phyloP scores from a whole-genome alignment of 2,329 filamentous ascomycete genomes.

The Penicillium sp. region DNA sequence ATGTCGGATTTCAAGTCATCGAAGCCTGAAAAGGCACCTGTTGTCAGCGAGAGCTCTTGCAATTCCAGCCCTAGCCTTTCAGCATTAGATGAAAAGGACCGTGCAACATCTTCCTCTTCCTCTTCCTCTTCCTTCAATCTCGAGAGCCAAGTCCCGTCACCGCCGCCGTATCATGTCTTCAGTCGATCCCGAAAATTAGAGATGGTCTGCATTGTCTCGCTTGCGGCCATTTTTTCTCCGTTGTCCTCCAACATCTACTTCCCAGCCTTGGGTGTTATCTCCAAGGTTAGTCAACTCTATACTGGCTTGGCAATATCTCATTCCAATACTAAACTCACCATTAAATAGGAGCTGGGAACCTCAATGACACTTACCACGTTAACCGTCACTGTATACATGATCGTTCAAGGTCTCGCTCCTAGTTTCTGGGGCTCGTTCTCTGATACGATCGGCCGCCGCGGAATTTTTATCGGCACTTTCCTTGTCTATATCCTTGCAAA shows the following conservation, averaged over 20 bases:
- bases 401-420: conserved; percentile 50
- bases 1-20: conserved; percentile 11
- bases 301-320: not conserved
- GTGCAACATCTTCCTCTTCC: conserved; percentile 10
- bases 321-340: not conserved
- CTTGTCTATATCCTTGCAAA: conserved; percentile 47
- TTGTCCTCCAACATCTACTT: conserved; percentile 47
- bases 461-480: conserved; percentile 46
- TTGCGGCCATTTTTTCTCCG: conserved; percentile 43
- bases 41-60: conserved; percentile 7
- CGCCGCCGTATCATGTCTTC: conserved; percentile 32
- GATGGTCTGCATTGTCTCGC: conserved; percentile 38
- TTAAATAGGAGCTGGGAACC: conserved; percentile 19
- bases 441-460: conserved; percentile 45
- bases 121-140: conserved; percentile 15
- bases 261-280: conserved; percentile 35
- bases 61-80: conserved; percentile 14
- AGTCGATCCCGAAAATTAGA: conserved; percentile 32
- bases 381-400: conserved; percentile 45
- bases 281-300: conserved; percentile 13
- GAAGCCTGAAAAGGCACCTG: conserved; percentile 11
- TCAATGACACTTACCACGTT: conserved; percentile 30
- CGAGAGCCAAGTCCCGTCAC: conserved; percentile 13
- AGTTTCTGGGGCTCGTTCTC: conserved; percentile 48
- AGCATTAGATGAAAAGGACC: conserved; percentile 13